Conservation (phyloP, 257 asterid genomes). For the Thymus mandschuricus region DNA sequence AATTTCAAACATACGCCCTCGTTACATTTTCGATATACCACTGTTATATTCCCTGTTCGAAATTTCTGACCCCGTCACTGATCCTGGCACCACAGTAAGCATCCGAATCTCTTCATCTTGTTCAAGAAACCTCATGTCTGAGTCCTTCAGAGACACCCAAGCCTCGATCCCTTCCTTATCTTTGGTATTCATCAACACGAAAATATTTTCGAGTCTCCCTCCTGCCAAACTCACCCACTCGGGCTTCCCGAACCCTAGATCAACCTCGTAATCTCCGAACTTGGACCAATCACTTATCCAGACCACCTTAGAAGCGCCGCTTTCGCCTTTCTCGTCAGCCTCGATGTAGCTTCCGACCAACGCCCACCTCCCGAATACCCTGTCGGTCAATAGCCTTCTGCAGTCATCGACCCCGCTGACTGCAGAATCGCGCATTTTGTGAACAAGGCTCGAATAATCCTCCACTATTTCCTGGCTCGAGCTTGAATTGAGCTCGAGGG, state of each 20-base stretch:
- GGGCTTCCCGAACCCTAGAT: constrained; percentile 49
- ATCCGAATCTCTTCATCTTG: constrained; percentile 9
- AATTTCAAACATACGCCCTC: neutral
- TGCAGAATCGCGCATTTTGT: constrained; percentile 11
- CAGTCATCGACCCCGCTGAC: constrained; percentile 20
- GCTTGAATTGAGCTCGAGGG: neutral
- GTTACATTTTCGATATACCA: neutral
- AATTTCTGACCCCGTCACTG: neutral
- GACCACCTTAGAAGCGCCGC: constrained; percentile 18
- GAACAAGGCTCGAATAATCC: neutral
- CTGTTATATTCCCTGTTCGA: neutral
- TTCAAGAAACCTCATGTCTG: constrained; percentile 23
- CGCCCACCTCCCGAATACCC: constrained; percentile 22
- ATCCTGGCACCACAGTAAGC: neutral
- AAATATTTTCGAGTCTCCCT: constrained; percentile 3
- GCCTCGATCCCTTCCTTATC: constrained; percentile 42
- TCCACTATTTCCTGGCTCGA: neutral
- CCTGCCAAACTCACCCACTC: constrained; percentile 31
- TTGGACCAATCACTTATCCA: constrained; percentile 44
- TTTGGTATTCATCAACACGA: constrained; percentile 23
- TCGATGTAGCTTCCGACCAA: constrained; percentile 10
- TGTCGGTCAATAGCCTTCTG: constrained; percentile 23
- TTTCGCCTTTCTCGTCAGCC: neutral
- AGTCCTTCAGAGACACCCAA: constrained; percentile 30
- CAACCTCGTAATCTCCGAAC: constrained; percentile 41